phyloP scores from a whole-genome alignment of 495 filamentous ascomycete genomes.

The Pyrenopolyporus hunteri region DNA sequence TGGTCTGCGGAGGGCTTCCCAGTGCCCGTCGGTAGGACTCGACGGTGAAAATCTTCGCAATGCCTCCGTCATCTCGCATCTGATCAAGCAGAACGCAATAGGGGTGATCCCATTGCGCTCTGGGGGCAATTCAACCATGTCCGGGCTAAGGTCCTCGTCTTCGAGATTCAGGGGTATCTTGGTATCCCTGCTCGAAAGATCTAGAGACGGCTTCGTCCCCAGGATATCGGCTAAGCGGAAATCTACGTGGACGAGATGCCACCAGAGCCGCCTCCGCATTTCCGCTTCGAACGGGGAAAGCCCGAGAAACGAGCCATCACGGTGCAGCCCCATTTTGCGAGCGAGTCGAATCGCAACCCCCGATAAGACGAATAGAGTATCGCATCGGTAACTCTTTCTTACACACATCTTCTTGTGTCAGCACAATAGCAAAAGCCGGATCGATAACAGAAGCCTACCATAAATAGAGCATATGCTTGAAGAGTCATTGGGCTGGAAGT shows the following conservation, averaged over 20 bases:
- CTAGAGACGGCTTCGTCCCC: slow-evolving; percentile 64
- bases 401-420: slow-evolving; percentile 47
- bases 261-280: slow-evolving; percentile 50
- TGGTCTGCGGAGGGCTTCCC: slow-evolving; percentile 45
- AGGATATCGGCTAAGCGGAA: slow-evolving; percentile 50
- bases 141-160: slow-evolving; percentile 45
- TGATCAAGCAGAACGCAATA: slow-evolving; percentile 18
- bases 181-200: slow-evolving; percentile 13
- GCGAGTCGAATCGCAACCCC: slow-evolving; percentile 57
- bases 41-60: not conserved
- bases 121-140: slow-evolving; percentile 34
- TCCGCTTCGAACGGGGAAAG: slow-evolving; percentile 47
- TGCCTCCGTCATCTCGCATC: slow-evolving; percentile 34
- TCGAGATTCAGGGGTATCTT: slow-evolving; percentile 48
- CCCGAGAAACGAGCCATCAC: slow-evolving; percentile 50
- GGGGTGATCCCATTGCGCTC: slow-evolving; percentile 31
- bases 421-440: not conserved
- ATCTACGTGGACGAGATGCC: slow-evolving; percentile 41
- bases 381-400: slow-evolving; percentile 50
- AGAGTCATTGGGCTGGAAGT: slow-evolving; percentile 25
- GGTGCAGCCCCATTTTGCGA: slow-evolving; percentile 57
- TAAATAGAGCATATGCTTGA: slow-evolving; percentile 24
- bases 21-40: slow-evolving; percentile 29
- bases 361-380: slow-evolving; percentile 52
- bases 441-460: slow-evolving; percentile 5